Conservation (phyloP, 2,329 filamentous ascomycete genomes). For the Periconia sp. region DNA sequence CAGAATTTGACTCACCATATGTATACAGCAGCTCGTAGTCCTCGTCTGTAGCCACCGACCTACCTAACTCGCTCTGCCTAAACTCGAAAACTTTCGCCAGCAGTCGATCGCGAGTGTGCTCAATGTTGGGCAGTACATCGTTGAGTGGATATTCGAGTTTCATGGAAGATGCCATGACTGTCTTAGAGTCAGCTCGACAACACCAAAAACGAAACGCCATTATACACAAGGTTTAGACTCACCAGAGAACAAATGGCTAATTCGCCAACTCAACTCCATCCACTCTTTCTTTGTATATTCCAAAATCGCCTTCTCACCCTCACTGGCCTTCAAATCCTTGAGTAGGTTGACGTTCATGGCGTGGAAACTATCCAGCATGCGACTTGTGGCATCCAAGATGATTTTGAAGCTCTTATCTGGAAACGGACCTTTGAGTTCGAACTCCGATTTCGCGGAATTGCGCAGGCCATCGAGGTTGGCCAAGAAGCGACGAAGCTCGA, state of each 20-base stretch:
- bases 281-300: constrained; percentile 79
- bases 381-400: constrained; percentile 77
- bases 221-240: constrained; percentile 26
- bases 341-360: constrained; percentile 92
- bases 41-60: constrained; percentile 62
- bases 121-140: constrained; percentile 82
- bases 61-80: constrained; percentile 64
- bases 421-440: constrained; percentile 86
- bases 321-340: constrained; percentile 73
- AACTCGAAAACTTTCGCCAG: constrained; percentile 88
- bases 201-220: background rate
- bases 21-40: constrained; percentile 94
- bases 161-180: constrained; percentile 85
- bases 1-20: constrained; percentile 61
- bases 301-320: constrained; percentile 80
- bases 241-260: constrained; percentile 79
- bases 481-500: constrained; percentile 78
- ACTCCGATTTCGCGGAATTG: constrained; percentile 75
- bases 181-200: constrained; percentile 11
- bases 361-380: constrained; percentile 90
- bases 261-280: constrained; percentile 77
- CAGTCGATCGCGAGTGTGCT: constrained; percentile 76
- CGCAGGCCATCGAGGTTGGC: constrained; percentile 74
- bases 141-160: constrained; percentile 93
- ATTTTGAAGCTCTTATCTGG: constrained; percentile 71